Evolutionary conservation across 805 yeast genomes (phyloP).

Genomic region (Candida pini): DNA sequence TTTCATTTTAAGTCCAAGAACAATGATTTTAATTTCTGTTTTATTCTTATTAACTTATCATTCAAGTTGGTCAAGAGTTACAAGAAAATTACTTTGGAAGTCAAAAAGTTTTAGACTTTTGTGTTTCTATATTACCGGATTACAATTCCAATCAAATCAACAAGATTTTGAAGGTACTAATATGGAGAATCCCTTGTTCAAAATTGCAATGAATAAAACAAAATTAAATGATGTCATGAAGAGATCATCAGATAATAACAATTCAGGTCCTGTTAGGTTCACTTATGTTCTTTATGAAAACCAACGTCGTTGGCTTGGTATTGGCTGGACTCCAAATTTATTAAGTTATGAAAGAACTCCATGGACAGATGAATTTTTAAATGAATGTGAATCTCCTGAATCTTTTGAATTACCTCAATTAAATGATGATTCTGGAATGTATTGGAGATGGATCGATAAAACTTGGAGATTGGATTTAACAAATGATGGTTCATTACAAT

Average conservation of each 20-base stretch:
- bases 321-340: conserved; percentile 94
- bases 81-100: conserved; percentile 82
- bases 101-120: conserved; percentile 63
- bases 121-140: conserved; percentile 80
- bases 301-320: conserved; percentile 95
- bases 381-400: conserved; percentile 75
- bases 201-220: conserved; percentile 51
- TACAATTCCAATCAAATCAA: conserved; percentile 52
- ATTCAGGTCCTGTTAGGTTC: conserved; percentile 54
- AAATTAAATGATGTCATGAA: conserved; percentile 24
- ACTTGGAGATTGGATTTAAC: conserved; percentile 89
- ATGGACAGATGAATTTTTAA: conserved; percentile 95
- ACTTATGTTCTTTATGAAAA: conserved; percentile 92
- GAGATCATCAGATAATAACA: conserved; percentile 10
- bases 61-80: conserved; percentile 77
- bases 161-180: too few species aligned
- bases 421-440: conserved; percentile 61
- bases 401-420: conserved; percentile 76
- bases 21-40: conserved; percentile 54
- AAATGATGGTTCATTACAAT: conserved; percentile 77
- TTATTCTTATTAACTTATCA: conserved; percentile 71
- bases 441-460: conserved; percentile 94
- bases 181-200: conserved; percentile 36
- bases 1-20: conserved; percentile 66
- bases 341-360: conserved; percentile 90